phyloP scores from a whole-genome alignment of 495 filamentous ascomycete genomes.

The Rhypophila decipiens region DNA sequence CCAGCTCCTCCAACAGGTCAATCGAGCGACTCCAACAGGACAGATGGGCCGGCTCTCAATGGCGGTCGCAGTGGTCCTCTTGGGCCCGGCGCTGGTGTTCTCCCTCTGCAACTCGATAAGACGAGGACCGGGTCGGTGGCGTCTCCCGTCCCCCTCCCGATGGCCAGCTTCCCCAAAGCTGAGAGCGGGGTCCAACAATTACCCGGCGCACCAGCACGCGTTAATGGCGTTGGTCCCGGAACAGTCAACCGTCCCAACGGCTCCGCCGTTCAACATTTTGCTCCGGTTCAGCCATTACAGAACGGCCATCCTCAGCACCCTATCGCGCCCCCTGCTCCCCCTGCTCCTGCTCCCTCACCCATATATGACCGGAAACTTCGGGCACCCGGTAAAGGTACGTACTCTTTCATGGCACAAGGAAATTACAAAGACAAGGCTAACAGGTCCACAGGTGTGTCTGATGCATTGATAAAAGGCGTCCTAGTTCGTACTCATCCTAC shows the following conservation, averaged over 20 bases:
- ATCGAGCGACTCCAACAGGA: slow-evolving; percentile 24
- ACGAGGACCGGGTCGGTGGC: slow-evolving; percentile 36
- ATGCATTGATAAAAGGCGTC: slow-evolving; percentile 62
- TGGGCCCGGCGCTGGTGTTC: slow-evolving; percentile 16
- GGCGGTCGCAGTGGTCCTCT: slow-evolving; percentile 19
- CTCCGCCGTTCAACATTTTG: slow-evolving; percentile 19
- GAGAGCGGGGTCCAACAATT: slow-evolving; percentile 35
- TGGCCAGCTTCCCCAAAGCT: slow-evolving; percentile 31
- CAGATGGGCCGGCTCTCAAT: slow-evolving; percentile 21
- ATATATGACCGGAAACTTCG: slow-evolving; percentile 25
- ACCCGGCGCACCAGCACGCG: slow-evolving; percentile 20
- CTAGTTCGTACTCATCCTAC: slow-evolving; percentile 59
- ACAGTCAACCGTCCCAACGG: slow-evolving; percentile 11
- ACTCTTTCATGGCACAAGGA: neutral
- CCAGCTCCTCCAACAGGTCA: slow-evolving; percentile 47
- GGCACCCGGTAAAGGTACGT: slow-evolving; percentile 50
- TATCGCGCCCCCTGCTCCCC: slow-evolving; percentile 6
- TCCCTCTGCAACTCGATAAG: slow-evolving; percentile 28
- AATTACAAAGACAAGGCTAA: slow-evolving; percentile 8
- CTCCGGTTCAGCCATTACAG: slow-evolving; percentile 18
- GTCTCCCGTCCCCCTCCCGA: slow-evolving; percentile 49
- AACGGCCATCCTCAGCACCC: slow-evolving; percentile 18
- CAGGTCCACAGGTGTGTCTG: slow-evolving; percentile 19
- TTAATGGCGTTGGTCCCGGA: slow-evolving; percentile 31
- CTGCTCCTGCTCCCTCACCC: slow-evolving; percentile 13